A percentile compares a stretch with the other conserved stretches of the same genome.
These are phyloP conservation scores for Cadophora luteo-olivacea DNA, from an alignment of 2,329 filamentous ascomycete genomes.

Conservation along the genomic window DNA sequence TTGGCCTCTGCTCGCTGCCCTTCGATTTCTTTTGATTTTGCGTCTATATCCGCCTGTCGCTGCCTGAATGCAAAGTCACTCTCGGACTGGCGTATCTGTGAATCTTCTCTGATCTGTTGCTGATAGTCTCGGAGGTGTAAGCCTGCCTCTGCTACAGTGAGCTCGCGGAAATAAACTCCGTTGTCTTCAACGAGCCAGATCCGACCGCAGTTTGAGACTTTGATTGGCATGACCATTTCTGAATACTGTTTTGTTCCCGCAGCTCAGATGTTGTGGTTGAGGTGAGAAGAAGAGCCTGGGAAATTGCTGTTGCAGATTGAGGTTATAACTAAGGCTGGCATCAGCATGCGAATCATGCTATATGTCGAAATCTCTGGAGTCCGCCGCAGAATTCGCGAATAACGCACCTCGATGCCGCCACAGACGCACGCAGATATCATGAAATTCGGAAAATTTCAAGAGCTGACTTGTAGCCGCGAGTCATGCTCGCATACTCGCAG, in stretches of 20 bases:
- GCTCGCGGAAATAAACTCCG: background rate
- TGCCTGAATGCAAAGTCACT: background rate
- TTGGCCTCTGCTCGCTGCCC: background rate
- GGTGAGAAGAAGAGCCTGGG: no score
- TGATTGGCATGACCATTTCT: background rate
- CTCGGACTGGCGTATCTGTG: background rate
- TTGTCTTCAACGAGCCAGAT: background rate
- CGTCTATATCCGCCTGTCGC: background rate
- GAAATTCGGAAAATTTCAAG: no score
- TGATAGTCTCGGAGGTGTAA: background rate
- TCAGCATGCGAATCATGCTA: background rate
- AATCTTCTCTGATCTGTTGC: background rate
- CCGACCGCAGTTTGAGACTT: background rate
- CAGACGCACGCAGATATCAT: no score
- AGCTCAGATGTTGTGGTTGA: no score
- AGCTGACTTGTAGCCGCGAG: no score
- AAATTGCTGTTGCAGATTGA: background rate
- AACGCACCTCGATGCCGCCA: background rate
- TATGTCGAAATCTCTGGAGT: background rate
- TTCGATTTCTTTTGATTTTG: background rate
- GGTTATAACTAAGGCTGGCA: background rate
- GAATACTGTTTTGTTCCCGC: background rate
- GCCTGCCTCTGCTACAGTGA: background rate
- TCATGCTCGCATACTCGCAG: no score
- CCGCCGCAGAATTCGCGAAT: background rate